Conservation (phyloP, 164 flowering plant genomes). For the Magnolia officinalis region DNA sequence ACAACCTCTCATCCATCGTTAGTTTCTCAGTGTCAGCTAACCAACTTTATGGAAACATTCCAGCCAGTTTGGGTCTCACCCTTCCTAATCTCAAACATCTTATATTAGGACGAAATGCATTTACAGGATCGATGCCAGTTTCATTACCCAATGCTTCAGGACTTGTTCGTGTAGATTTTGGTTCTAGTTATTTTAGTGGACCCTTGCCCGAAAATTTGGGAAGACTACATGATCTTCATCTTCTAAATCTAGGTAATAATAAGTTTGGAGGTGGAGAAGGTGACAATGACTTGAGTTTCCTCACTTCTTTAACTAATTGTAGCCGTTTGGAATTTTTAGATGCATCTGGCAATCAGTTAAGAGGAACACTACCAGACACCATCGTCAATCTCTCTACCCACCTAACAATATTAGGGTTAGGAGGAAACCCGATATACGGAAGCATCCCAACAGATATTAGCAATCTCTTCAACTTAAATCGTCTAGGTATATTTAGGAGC, state of each 20-base stretch:
- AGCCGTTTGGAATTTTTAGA: constrained; percentile 7
- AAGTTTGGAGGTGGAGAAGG: constrained; percentile 15
- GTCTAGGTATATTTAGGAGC: constrained; percentile 9
- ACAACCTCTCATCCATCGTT: constrained; percentile 21
- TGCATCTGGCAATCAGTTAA: constrained; percentile 4
- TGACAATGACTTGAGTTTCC: constrained; percentile 9
- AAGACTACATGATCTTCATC: not conserved
- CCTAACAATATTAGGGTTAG: not conserved
- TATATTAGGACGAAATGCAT: not conserved
- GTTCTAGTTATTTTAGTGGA: constrained; percentile 5
- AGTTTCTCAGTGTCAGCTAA: not conserved
- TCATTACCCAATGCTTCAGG: constrained; percentile 10
- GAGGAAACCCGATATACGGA: constrained; percentile 27
- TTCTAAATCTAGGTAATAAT: not conserved
- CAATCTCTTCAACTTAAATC: constrained; percentile 23
- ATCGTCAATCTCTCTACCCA: constrained; percentile 28
- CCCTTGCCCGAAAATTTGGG: constrained; percentile 2
- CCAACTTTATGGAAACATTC: constrained; percentile 25
- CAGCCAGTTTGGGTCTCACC: constrained; percentile 18
- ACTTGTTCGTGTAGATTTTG: not conserved
- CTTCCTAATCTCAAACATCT: constrained; percentile 18
- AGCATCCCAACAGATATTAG: constrained; percentile 28
- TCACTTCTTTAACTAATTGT: constrained; percentile 18
- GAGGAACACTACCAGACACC: constrained; percentile 28
- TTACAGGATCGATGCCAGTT: constrained; percentile 12